phyloP scores from a whole-genome alignment of 2,329 filamentous ascomycete species.

The Alternaria consortialis region DNA sequence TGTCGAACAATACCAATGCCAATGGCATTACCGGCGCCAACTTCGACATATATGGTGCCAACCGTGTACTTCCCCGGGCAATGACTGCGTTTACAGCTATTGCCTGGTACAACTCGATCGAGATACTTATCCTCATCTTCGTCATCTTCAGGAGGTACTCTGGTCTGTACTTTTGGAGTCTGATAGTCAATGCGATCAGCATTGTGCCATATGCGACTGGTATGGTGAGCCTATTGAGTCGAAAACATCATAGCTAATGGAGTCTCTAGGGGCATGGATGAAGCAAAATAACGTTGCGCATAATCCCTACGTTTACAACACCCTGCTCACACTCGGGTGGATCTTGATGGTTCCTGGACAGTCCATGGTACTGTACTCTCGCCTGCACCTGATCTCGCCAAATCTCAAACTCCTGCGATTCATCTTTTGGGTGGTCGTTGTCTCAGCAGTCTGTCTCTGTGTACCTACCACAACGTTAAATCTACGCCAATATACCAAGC shows the following conservation, averaged over 20 bases:
- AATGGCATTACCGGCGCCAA: conserved; percentile 16
- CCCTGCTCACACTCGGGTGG: too few species aligned
- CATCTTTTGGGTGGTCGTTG: too few species aligned
- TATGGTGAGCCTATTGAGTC: not conserved
- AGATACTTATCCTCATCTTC: conserved; percentile 27
- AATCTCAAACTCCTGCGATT: too few species aligned
- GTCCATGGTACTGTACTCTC: too few species aligned
- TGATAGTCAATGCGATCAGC: conserved; percentile 17
- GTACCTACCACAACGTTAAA: too few species aligned
- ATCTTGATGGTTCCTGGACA: too few species aligned
- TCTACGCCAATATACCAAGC: not conserved
- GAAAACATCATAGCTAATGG: too few species aligned
- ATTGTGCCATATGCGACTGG: conserved; percentile 20
- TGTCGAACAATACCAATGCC: not conserved
- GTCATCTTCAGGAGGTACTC: conserved; percentile 23
- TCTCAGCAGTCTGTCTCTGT: too few species aligned
- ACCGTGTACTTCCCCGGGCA: conserved; percentile 12
- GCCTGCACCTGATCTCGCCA: too few species aligned
- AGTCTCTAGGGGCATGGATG: too few species aligned
- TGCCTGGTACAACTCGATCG: conserved; percentile 31
- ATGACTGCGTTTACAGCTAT: conserved; percentile 23
- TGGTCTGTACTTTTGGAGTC: conserved; percentile 29
- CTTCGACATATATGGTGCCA: conserved; percentile 17
- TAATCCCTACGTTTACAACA: too few species aligned
- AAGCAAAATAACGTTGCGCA: too few species aligned